phyloP scores from a whole-genome alignment of 306 rosid genomes.

The Canavalia ensiformis region DNA sequence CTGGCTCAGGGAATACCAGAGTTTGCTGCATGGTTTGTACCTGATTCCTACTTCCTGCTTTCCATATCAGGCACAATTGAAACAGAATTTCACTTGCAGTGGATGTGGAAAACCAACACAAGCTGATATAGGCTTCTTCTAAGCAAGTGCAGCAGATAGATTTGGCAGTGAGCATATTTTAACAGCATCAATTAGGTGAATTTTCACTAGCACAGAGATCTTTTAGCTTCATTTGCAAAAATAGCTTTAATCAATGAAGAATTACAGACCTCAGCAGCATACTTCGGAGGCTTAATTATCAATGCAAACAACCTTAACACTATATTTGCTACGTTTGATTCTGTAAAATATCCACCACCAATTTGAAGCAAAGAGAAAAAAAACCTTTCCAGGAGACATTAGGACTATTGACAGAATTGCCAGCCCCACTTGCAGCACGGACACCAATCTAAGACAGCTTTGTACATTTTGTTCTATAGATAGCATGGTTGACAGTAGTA shows the following conservation, averaged over 20 bases:
- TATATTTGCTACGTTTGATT: slow-evolving; percentile 61
- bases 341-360: slow-evolving; percentile 62
- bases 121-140: too few relatives aligned
- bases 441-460: slow-evolving; percentile 75
- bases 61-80: too few relatives aligned
- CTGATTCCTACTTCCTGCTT: too few relatives aligned
- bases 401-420: slow-evolving; percentile 78
- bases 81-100: too few relatives aligned
- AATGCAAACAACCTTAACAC: slow-evolving; percentile 67
- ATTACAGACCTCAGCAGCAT: slow-evolving; percentile 78
- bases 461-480: slow-evolving; percentile 45
- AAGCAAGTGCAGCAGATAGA: slow-evolving; percentile 37
- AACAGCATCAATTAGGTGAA: slow-evolving; percentile 80
- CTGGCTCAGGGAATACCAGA: too few relatives aligned
- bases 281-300: slow-evolving; percentile 71
- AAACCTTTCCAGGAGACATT: slow-evolving; percentile 95
- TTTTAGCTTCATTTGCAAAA: slow-evolving; percentile 84
- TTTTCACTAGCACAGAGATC: slow-evolving; percentile 80
- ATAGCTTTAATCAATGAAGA: slow-evolving; percentile 60
- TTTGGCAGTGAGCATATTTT: slow-evolving; percentile 79
- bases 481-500: slow-evolving; percentile 42
- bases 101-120: too few relatives aligned
- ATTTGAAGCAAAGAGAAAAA: slow-evolving; percentile 80
- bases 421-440: slow-evolving; percentile 87
- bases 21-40: too few relatives aligned